These are phyloP conservation scores for Litsea cubeba DNA, from an alignment of 164 flowering plant genomes.

Conservation along the genomic window DNA sequence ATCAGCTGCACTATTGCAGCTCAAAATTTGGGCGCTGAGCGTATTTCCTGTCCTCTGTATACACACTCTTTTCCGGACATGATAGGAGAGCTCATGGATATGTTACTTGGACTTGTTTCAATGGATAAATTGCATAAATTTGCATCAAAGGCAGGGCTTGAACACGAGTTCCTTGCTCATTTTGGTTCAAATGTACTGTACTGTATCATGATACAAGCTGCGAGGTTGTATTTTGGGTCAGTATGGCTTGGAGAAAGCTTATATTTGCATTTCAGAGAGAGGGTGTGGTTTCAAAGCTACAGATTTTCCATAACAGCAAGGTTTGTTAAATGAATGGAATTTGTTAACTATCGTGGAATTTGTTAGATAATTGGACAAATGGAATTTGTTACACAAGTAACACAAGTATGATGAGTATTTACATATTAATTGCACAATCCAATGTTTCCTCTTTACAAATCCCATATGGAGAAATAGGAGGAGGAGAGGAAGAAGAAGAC, in stretches of 20 bases:
- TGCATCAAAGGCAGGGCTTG: conserved; percentile 57
- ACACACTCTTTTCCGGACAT: conserved; percentile 29
- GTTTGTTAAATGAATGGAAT: conserved; percentile 20
- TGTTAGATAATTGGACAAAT: no score
- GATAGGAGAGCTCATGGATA: conserved; percentile 41
- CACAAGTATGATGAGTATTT: no score
- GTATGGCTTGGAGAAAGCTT: conserved; percentile 48
- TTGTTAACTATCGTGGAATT: no score
- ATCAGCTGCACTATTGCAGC: conserved; percentile 53
- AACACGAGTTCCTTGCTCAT: conserved; percentile 48
- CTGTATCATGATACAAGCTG: conserved; percentile 29
- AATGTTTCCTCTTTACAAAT: no score
- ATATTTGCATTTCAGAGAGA: conserved; percentile 47
- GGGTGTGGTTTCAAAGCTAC: conserved; percentile 20
- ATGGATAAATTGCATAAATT: conserved; percentile 42
- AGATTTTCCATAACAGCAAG: conserved; percentile 23
- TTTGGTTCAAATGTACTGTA: conserved; percentile 44
- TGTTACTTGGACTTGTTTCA: conserved; percentile 30
- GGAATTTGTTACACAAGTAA: no score
- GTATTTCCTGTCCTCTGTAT: conserved; percentile 32
- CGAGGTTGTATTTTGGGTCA: conserved; percentile 58
- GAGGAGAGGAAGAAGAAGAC: no score
- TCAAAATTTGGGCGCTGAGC: conserved; percentile 39
- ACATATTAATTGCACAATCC: no score
- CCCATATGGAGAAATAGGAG: no score